Conservation (phyloP, 306 rosid species). For the Erythrophleum fordii region DNA sequence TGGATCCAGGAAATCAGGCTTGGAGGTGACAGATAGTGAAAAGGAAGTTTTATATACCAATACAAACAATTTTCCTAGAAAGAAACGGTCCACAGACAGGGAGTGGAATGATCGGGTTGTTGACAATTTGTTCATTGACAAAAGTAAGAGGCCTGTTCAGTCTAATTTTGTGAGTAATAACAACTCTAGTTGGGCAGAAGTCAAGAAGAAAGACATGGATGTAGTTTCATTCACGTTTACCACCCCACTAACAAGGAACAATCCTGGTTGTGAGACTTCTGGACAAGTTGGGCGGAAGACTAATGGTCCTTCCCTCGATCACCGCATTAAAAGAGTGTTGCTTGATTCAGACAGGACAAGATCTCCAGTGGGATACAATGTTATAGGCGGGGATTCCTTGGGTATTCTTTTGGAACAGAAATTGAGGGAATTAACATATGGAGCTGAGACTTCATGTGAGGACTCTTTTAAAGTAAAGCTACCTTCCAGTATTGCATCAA, state of each 20-base stretch:
- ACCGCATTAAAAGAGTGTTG: constrained; percentile 50
- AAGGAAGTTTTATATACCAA: constrained; percentile 59
- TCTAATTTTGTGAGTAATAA: constrained; percentile 41
- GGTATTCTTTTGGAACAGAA: constrained; percentile 80
- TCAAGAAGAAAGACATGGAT: too few species aligned
- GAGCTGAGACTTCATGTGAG: constrained; percentile 49
- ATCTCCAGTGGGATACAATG: constrained; percentile 65
- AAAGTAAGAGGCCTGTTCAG: too few species aligned
- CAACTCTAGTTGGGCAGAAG: too few species aligned
- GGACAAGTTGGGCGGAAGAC: constrained; percentile 39
- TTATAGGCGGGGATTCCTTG: constrained; percentile 68
- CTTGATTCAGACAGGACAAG: constrained; percentile 51
- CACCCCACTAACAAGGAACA: constrained; percentile 64
- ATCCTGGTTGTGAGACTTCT: constrained; percentile 52
- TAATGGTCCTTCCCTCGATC: constrained; percentile 43
- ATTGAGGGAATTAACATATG: constrained; percentile 65
- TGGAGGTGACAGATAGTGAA: constrained; percentile 53
- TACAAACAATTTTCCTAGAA: constrained; percentile 59
- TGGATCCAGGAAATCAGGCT: constrained; percentile 54
- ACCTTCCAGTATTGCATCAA: constrained; percentile 49
- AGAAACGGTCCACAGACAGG: constrained; percentile 69
- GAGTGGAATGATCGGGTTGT: constrained; percentile 53
- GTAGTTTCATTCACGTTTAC: constrained; percentile 86
- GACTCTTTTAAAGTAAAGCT: constrained; percentile 47
- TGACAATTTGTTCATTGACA: constrained; percentile 50